A percentile compares a stretch with the other conserved stretches of the same genome.
Conservation (phyloP, 345 rosid genomes). For the Noccaea caerulescens region DNA sequence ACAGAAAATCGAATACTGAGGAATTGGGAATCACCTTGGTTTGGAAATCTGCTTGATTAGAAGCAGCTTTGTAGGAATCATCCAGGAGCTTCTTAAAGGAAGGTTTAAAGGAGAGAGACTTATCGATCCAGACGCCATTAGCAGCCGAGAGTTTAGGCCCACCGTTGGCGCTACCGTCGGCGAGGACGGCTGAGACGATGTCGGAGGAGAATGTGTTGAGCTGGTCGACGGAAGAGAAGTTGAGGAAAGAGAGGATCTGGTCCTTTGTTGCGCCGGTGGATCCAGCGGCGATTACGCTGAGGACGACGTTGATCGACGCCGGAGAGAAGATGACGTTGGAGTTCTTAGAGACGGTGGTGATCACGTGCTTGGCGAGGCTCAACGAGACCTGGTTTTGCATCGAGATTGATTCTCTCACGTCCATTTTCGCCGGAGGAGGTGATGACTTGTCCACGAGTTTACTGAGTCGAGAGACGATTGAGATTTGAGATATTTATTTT, state of each 20-base stretch:
- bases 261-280: constrained; percentile 64
- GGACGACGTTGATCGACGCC: constrained; percentile 68
- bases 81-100: constrained; percentile 62
- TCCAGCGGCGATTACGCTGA: constrained; percentile 73
- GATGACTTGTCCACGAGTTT: constrained; percentile 35
- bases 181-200: constrained; percentile 60
- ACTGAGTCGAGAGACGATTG: constrained; percentile 11
- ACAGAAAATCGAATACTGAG: neutral
- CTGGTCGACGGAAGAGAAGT: constrained; percentile 55
- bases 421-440: constrained; percentile 55
- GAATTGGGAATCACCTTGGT: constrained; percentile 52
- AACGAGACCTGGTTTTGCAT: constrained; percentile 64
- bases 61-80: constrained; percentile 63
- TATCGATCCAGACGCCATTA: constrained; percentile 74
- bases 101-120: constrained; percentile 60
- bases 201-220: constrained; percentile 64
- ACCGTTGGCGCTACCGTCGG: constrained; percentile 67
- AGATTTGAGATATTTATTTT: constrained; percentile 26
- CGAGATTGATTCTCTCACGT: constrained; percentile 58
- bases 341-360: constrained; percentile 52
- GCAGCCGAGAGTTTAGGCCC: constrained; percentile 70
- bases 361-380: constrained; percentile 51
- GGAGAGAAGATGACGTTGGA: constrained; percentile 80
- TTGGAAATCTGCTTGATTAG: constrained; percentile 69
- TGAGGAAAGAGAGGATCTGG: constrained; percentile 83